Evolutionary conservation across 257 asterid species (phyloP), one percentile per base, ranked within the genome.

Genomic region (Voacanga thouarsii): DNA sequence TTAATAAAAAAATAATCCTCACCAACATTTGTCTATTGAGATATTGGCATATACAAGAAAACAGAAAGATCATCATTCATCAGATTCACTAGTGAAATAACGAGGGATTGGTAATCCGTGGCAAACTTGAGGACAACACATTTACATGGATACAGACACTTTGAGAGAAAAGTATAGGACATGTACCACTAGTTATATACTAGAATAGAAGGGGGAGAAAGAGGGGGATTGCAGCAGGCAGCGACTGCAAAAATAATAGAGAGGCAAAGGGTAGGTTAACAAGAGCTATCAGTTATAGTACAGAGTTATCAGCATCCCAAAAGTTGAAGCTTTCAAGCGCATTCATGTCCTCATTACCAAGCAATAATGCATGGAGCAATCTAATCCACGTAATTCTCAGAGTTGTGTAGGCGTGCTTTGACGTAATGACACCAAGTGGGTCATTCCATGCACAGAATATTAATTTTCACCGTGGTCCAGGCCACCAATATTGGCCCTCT

Each of bases 351-450:
- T 64, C 50, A 76, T 63, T 44, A 16, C 30, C 44, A 39, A 64
- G 65, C 74, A 77, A 77, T 77, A 50, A 77, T 77, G 80, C 80
- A 77, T 65, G 65, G 71, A 66, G 26, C 80, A 65, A 28, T 50
- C 74, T 21, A 30, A 50, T 77, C 80, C 74, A 64, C 80, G 80
- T 76, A 49, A 23, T 63, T 63, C 64, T 66, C 63, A 26, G 15
- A 24, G 41, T 8, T 24, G 61, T 75, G 14, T 55, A 10, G 68
- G 9, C 23, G 18, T 55, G n/a, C 67, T 55, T 75, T 75, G 71
- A 75, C 28, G 61, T 61, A 63, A 15, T 75, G 45, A 8, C 44
- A 75, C 59, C 71, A 1, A 39, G 77, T 73, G 77, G 77, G 66
- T 72, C 76, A 71, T 45, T 55, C 51, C 60, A 11, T 16, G 21